Conservation (phyloP, 2,329 filamentous ascomycete genomes). For the Aureobasidium sp. region DNA sequence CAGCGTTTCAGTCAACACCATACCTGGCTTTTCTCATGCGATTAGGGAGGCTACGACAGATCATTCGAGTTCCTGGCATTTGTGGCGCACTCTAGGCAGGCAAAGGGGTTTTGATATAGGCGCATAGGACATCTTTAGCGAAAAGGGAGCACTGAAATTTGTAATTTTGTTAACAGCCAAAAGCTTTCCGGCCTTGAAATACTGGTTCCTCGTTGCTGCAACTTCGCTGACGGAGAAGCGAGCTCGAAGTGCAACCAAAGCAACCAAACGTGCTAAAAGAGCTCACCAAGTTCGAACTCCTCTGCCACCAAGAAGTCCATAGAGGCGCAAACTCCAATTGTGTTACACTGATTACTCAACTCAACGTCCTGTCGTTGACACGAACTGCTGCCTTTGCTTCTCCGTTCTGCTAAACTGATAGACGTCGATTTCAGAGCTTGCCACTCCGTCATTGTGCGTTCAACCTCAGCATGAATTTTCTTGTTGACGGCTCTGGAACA, state of each 20-base stretch:
- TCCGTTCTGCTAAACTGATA: neutral
- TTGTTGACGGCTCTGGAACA: neutral
- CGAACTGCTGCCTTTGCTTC: neutral
- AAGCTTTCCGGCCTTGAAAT: neutral
- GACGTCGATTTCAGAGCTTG: neutral
- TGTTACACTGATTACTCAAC: neutral
- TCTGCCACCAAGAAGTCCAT: neutral
- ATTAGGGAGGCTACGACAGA: neutral
- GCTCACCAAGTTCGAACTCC: neutral
- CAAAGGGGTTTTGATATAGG: neutral
- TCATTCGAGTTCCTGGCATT: neutral
- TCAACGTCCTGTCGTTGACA: neutral
- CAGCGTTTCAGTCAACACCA: neutral
- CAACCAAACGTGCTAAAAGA: neutral
- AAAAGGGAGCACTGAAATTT: neutral
- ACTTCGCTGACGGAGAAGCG: neutral
- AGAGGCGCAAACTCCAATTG: neutral
- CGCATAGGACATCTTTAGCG: neutral
- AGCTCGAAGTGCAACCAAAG: too few species aligned
- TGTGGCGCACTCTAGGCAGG: neutral
- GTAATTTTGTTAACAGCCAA: neutral
- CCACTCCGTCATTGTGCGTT: conserved; percentile 5
- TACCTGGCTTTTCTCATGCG: neutral
- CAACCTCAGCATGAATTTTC: neutral
- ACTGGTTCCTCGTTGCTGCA: neutral